Evolutionary conservation across 495 filamentous ascomycete genomes (phyloP).

Genomic region (Astrothelium macrocarpum): DNA sequence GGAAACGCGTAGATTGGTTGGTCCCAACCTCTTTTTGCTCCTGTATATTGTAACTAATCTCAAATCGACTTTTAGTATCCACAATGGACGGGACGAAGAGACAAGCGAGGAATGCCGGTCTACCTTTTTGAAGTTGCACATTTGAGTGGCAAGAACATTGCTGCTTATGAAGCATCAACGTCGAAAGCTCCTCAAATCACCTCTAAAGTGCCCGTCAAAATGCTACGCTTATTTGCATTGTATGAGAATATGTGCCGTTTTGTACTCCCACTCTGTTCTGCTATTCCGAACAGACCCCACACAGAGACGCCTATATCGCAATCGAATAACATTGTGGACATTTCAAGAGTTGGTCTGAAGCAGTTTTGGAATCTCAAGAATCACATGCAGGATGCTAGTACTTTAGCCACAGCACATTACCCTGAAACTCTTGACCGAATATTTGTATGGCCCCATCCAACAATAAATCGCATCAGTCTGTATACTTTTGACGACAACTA

Average conservation of each 20-base stretch:
- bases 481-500: slow-evolving; percentile 6
- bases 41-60: slow-evolving; percentile 14
- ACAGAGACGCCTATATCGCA: slow-evolving; percentile 71
- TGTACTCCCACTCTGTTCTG: slow-evolving; percentile 70
- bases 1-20: slow-evolving; percentile 61
- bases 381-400: slow-evolving; percentile 85
- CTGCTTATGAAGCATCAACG: slow-evolving; percentile 56
- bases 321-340: slow-evolving; percentile 82
- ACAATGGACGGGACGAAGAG: slow-evolving; percentile 83
- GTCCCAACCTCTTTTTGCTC: slow-evolving; percentile 18
- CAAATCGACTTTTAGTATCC: slow-evolving; percentile 52
- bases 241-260: slow-evolving; percentile 88
- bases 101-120: slow-evolving; percentile 79
- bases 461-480: not conserved
- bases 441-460: slow-evolving; percentile 46
- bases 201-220: slow-evolving; percentile 41
- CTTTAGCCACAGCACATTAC: slow-evolving; percentile 82
- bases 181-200: slow-evolving; percentile 44
- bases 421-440: slow-evolving; percentile 83
- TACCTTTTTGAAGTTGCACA: slow-evolving; percentile 81
- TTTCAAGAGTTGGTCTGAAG: slow-evolving; percentile 70
- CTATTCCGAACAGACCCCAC: slow-evolving; percentile 56
- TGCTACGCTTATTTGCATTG: slow-evolving; percentile 72
- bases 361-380: slow-evolving; percentile 88
- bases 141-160: slow-evolving; percentile 68